Evolutionary conservation across 2,329 filamentous ascomycete genomes (phyloP).

Genomic region (Aspergillus arachidicola): DNA sequence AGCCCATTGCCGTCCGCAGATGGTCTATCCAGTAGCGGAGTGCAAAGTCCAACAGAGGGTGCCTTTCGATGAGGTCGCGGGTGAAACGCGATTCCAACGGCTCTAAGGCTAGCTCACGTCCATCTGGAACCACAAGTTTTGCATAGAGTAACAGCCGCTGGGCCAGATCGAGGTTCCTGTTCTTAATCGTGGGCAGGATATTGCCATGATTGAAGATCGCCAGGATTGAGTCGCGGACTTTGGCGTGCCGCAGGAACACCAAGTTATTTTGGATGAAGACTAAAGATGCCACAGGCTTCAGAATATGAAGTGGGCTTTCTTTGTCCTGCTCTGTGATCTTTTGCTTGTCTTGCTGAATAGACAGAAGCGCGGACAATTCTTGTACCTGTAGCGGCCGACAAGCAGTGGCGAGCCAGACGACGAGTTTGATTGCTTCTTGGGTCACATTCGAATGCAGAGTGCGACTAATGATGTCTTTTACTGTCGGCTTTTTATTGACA

Average conservation of each 20-base stretch:
- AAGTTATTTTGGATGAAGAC: conserved; percentile 39
- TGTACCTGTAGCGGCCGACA: conserved; percentile 37
- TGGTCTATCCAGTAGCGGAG: conserved; percentile 53
- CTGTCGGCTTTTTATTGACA: conserved; percentile 25
- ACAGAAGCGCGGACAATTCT: conserved; percentile 35
- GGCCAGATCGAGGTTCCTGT: conserved; percentile 38
- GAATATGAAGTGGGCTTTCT: conserved; percentile 26
- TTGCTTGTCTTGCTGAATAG: conserved; percentile 34
- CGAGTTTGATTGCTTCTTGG: conserved; percentile 35
- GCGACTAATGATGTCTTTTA: conserved; percentile 36
- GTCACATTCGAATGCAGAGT: conserved; percentile 29
- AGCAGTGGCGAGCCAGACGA: conserved; percentile 43
- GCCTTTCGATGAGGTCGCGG: conserved; percentile 32
- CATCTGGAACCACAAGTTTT: conserved; percentile 31
- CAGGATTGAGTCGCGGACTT: conserved; percentile 34
- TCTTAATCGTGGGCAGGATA: conserved; percentile 32
- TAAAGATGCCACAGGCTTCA: conserved; percentile 36
- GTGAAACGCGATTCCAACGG: conserved; percentile 31
- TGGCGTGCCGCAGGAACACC: conserved; percentile 39
- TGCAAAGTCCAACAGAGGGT: conserved; percentile 50
- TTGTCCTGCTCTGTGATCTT: conserved; percentile 27
- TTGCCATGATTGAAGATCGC: conserved; percentile 37
- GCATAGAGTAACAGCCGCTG: conserved; percentile 38
- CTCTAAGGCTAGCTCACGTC: conserved; percentile 35
- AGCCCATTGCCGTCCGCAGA: conserved; percentile 46